These are phyloP conservation scores for Corynespora cassiicola DNA, from an alignment of 2,329 filamentous ascomycete species.

Conservation along the genomic window DNA sequence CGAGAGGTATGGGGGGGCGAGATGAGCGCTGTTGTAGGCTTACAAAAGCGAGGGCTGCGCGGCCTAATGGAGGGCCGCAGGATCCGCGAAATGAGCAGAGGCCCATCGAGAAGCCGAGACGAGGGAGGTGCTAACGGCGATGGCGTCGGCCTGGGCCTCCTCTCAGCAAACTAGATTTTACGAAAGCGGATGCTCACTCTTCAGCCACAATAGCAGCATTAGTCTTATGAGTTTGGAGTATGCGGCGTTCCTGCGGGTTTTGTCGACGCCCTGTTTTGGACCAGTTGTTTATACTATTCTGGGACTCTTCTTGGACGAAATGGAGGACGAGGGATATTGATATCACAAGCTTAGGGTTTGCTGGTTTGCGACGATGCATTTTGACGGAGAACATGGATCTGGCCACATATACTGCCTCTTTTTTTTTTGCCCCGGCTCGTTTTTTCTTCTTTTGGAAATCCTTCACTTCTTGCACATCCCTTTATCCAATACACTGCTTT, in stretches of 20 bases:
- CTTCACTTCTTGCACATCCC: too few species aligned
- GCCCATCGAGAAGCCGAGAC: slow-evolving; percentile 38
- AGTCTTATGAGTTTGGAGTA: slow-evolving; percentile 6
- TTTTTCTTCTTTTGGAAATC: slow-evolving; percentile 2
- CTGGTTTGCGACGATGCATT: slow-evolving; percentile 4
- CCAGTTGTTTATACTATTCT: slow-evolving; percentile 6
- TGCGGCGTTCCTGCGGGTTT: slow-evolving; percentile 7
- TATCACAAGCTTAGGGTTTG: slow-evolving; percentile 3
- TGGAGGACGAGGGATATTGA: background rate
- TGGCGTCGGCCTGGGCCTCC: slow-evolving; percentile 34
- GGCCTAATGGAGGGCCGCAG: slow-evolving; percentile 94
- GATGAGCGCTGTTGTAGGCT: slow-evolving; percentile 86
- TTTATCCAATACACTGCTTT: too few species aligned
- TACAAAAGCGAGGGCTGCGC: slow-evolving; percentile 91
- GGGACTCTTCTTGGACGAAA: background rate
- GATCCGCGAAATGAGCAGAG: slow-evolving; percentile 73
- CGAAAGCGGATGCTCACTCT: background rate
- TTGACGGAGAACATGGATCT: background rate
- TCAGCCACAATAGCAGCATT: slow-evolving; percentile 5
- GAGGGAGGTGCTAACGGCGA: slow-evolving; percentile 29
- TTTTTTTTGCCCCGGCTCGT: too few species aligned
- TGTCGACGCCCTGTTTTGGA: slow-evolving; percentile 4
- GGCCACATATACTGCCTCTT: too few species aligned
- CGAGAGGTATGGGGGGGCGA: slow-evolving; percentile 81
- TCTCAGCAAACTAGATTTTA: slow-evolving; percentile 9